Conservation (phyloP, 306 rosid species). For the Potentilla sterilis region DNA sequence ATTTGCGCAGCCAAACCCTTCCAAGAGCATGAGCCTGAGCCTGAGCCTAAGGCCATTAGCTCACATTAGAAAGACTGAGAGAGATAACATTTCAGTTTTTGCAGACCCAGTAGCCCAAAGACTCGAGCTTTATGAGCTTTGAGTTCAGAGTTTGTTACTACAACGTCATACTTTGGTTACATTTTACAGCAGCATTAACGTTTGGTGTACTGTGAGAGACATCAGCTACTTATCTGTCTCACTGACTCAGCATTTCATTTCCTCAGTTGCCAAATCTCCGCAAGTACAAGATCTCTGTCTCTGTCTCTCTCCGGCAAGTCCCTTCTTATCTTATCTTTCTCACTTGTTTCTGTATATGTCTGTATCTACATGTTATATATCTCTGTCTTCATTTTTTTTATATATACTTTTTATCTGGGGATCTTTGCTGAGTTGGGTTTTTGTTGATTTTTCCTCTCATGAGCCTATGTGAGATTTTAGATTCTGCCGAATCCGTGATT, state of each 20-base stretch:
- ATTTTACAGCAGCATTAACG: background rate
- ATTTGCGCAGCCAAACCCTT: slow-evolving; percentile 16
- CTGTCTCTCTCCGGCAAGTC: slow-evolving; percentile 7
- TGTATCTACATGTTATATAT: background rate
- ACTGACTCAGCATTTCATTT: slow-evolving; percentile 12
- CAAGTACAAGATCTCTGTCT: slow-evolving; percentile 4
- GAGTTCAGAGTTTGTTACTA: background rate
- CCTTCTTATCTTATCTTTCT: background rate
- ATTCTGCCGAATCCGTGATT: background rate
- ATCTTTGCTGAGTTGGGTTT: background rate
- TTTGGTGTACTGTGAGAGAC: background rate
- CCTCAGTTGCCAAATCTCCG: background rate
- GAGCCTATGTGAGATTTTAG: background rate
- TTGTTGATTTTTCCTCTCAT: background rate
- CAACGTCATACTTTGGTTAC: background rate
- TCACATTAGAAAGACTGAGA: background rate
- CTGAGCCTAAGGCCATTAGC: background rate
- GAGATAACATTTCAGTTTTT: background rate
- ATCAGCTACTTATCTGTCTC: background rate
- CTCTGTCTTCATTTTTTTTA: background rate
- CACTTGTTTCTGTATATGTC: background rate
- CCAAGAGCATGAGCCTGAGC: background rate
- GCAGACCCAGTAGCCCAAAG: background rate
- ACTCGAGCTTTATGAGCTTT: background rate
- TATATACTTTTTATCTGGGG: background rate